Base-by-base conservation (phyloP, 2,329 filamentous ascomycete species). In the Penicillium fuscoglaucum region DNA sequence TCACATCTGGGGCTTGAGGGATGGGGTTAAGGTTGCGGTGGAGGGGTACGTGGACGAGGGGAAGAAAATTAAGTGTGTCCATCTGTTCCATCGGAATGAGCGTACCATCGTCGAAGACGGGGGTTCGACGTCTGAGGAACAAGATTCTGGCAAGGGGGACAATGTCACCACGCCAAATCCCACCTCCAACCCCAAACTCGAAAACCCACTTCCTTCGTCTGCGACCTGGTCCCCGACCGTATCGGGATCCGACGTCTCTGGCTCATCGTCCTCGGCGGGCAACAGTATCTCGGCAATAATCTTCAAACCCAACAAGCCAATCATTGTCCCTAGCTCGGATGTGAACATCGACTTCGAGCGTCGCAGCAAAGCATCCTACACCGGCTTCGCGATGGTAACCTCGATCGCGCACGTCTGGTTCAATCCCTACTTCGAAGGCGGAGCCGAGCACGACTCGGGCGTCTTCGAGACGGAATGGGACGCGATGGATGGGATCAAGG, bases 331-430 rank as follows among this genome's bases (percentile, higher is more conserved):
- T 0, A 90, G 87, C 47, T 92, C 89, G 72, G 95, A 98, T 70
- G 83, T 98, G 66, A 96, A 96, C 72, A 90, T 98, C 64, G 88
- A 92, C 50, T 86, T 97, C 26, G 93, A 98, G 76, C 85, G 91
- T 8, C 87, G 93, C 37, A 96, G 92, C 75, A 90, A 88, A 68
- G 87, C 90, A 3, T 87, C 90, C 1, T 90, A 90, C 68, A 83
- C 83, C 7, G 89, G 91, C 1, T 84, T 91, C 65, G 92, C 91
- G 0, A 91, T 98, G 87, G 91, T 97, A 4, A 96, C 93, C 0
- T 88, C 93, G 0, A 88, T 98, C 10, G 93, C 93, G 0, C 93
- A 98, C 69, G 90, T 96, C 17, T 99, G 95, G 95, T 96, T 97
- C 80, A 99, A 99, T 70, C 82, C 87, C 1, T 98, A 87, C 75